A percentile compares a stretch with the other conserved stretches of the same genome.
Conservation (phyloP, 2,329 filamentous ascomycete genomes). For the Trichoderma atroviride region DNA sequence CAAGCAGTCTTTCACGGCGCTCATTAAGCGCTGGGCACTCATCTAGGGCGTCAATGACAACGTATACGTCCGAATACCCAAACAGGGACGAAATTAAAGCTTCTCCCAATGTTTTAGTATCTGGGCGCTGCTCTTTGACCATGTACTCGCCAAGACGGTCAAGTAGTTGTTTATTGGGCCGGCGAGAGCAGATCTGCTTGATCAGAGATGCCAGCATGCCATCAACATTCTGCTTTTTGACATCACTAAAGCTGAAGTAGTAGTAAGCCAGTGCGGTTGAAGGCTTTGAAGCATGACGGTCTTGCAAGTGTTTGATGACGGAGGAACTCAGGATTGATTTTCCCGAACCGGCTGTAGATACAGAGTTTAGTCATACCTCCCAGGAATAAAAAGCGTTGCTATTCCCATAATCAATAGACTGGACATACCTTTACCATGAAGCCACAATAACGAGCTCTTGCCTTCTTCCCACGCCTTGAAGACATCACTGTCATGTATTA, state of each 20-base stretch:
- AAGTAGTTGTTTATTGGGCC: neutral
- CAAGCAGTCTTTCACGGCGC: neutral
- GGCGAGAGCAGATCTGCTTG: neutral
- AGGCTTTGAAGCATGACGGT: neutral
- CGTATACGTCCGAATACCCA: neutral
- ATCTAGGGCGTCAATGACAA: neutral
- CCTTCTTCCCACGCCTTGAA: neutral
- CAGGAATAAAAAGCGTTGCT: neutral
- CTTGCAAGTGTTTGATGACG: neutral
- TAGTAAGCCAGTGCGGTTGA: neutral
- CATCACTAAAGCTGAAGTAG: neutral
- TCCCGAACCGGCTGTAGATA: neutral
- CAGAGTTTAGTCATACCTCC: neutral
- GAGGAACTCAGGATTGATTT: neutral
- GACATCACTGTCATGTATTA: neutral
- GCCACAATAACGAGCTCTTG: neutral
- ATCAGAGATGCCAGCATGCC: neutral
- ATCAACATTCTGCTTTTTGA: neutral
- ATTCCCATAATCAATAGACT: rapidly evolving
- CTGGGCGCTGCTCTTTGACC: neutral
- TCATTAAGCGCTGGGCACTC: neutral
- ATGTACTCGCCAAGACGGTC: neutral
- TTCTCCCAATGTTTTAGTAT: neutral
- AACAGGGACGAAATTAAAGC: neutral
- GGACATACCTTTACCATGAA: conserved; percentile 1